Evolutionary conservation across 1,139 yeast species (phyloP).

Genomic region (Scheffersomyces cryptocercus): DNA sequence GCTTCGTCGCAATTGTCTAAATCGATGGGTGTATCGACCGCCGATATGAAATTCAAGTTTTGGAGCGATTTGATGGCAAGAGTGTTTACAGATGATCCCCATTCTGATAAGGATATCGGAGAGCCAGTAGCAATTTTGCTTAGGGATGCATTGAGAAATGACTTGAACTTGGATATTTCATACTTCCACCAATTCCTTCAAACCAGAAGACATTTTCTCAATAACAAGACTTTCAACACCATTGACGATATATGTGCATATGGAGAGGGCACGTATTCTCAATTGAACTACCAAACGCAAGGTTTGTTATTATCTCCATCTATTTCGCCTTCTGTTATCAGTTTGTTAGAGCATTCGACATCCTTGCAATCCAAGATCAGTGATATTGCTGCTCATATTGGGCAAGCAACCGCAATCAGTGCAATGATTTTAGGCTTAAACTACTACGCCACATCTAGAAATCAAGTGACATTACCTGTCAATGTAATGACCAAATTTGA

Average conservation of each 20-base stretch:
- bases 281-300: conserved; percentile 67
- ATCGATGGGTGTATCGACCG: conserved; percentile 44
- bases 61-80: conserved; percentile 57
- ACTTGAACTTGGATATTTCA: conserved; percentile 52
- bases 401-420: conserved; percentile 78
- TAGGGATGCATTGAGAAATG: conserved; percentile 49
- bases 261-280: conserved; percentile 82
- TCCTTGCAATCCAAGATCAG: conserved; percentile 44
- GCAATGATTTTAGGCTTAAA: conserved; percentile 62
- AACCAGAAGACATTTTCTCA: conserved; percentile 57
- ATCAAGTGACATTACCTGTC: conserved; percentile 61
- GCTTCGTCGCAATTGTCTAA: conserved; percentile 32
- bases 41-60: conserved; percentile 59
- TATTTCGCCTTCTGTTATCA: conserved; percentile 58
- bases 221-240: conserved; percentile 43
- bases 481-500: conserved; percentile 56
- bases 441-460: conserved; percentile 55
- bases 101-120: conserved; percentile 40
- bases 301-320: conserved; percentile 59
- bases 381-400: conserved; percentile 78
- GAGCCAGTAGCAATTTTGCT: conserved; percentile 70
- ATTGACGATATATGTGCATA: conserved; percentile 66
- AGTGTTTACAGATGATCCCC: conserved; percentile 42
- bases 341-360: conserved; percentile 48
- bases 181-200: conserved; percentile 63